phyloP scores from a whole-genome alignment of 208 protist species.

The Acanthamoeba rhysodes region DNA sequence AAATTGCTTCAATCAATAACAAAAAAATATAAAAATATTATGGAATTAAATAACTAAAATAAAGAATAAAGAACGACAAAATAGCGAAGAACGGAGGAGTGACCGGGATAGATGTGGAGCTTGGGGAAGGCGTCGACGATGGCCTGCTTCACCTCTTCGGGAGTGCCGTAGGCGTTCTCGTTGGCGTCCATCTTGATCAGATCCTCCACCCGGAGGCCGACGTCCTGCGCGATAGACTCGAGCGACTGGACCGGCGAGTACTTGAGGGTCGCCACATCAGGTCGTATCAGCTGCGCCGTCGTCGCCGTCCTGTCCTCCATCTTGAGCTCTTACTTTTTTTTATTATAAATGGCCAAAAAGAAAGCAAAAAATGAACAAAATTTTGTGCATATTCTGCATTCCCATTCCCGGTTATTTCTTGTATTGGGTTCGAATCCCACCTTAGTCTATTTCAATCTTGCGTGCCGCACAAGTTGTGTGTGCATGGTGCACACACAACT shows the following conservation, averaged over 20 bases:
- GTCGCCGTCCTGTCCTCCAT: neutral
- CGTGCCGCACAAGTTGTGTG: too few relatives aligned
- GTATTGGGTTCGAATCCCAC: too few relatives aligned
- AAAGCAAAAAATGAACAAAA: too few relatives aligned
- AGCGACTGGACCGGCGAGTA: conserved; percentile 65
- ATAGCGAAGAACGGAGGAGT: neutral
- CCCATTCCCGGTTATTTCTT: too few relatives aligned
- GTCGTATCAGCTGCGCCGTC: neutral
- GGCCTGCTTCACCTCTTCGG: conserved; percentile 54
- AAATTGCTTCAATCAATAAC: neutral
- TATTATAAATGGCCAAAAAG: too few relatives aligned
- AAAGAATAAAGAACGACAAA: neutral
- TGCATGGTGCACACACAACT: too few relatives aligned
- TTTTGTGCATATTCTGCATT: too few relatives aligned
- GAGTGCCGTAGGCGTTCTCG: conserved; percentile 79
- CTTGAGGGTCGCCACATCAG: conserved; percentile 9
- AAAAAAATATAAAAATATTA: neutral
- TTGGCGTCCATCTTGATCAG: conserved; percentile 82
- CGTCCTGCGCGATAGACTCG: conserved; percentile 66
- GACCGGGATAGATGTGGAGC: conserved; percentile 48
- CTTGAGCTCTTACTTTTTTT: neutral
- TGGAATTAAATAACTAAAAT: neutral
- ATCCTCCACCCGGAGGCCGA: conserved; percentile 71
- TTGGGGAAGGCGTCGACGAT: conserved; percentile 48
- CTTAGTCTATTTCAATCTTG: too few relatives aligned